These are phyloP conservation scores for Xeromyces bisporus DNA, from an alignment of 495 filamentous ascomycete genomes.

Conservation along the genomic window DNA sequence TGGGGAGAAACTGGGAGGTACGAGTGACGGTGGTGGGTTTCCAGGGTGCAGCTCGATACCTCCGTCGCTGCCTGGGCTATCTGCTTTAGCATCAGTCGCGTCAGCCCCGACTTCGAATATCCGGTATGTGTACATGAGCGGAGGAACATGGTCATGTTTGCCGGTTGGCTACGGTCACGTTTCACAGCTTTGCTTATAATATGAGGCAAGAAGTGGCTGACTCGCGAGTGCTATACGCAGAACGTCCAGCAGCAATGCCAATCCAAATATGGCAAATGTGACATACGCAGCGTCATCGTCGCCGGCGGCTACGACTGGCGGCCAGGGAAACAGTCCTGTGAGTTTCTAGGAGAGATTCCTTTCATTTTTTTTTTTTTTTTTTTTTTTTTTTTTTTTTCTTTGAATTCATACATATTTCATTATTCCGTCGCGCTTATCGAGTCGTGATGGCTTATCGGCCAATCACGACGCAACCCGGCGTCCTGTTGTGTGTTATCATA, in stretches of 20 bases:
- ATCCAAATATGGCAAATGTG: constrained; percentile 37
- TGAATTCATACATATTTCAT: too few species aligned
- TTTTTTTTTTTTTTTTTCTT: constrained; percentile 5
- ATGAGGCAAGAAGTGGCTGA: neutral
- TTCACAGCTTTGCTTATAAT: too few species aligned
- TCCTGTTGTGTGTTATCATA: constrained; percentile 1
- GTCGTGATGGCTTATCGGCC: neutral
- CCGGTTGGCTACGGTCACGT: too few species aligned
- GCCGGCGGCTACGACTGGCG: constrained; percentile 49
- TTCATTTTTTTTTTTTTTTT: constrained; percentile 1
- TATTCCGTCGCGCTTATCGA: constrained; percentile 11
- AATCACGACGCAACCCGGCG: constrained; percentile 1
- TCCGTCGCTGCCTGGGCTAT: constrained; percentile 39
- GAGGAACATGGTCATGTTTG: too few species aligned
- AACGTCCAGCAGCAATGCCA: constrained; percentile 32
- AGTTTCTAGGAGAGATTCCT: constrained; percentile 16
- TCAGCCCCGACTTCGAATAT: constrained; percentile 45
- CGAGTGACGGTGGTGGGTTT: constrained; percentile 13
- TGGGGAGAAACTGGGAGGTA: constrained; percentile 9
- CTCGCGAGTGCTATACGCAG: constrained; percentile 17
- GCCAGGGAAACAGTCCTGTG: constrained; percentile 49
- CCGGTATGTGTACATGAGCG: constrained; percentile 42
- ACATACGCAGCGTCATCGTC: constrained; percentile 43
- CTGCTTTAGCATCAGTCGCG: constrained; percentile 46
- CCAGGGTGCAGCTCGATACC: constrained; percentile 14